These are phyloP conservation scores for Acacia acuminata DNA, from an alignment of 306 rosid genomes.

Conservation along the genomic window DNA sequence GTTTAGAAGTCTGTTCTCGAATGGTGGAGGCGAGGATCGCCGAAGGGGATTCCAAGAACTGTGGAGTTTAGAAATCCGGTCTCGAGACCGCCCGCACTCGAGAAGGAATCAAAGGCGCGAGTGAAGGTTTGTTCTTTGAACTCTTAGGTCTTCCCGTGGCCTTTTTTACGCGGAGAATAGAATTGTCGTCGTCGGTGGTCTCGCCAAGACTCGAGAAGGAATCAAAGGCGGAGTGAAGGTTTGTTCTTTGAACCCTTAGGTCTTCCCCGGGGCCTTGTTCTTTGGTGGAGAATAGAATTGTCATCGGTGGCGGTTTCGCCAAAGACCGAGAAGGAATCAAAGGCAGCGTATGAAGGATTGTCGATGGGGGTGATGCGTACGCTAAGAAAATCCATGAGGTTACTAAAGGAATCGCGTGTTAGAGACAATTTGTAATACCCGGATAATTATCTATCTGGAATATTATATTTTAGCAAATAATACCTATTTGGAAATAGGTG, in stretches of 20 bases:
- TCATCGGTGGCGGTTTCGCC: background rate
- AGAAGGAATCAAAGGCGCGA: no score
- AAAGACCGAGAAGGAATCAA: background rate
- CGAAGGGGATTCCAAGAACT: no score
- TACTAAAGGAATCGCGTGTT: background rate
- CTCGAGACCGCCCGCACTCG: no score
- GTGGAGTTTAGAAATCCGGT: background rate
- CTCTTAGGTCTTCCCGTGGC: conserved; percentile 73
- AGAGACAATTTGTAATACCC: no score
- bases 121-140: conserved; percentile 77
- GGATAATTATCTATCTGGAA: no score
- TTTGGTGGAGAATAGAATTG: background rate
- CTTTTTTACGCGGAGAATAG: conserved; percentile 20
- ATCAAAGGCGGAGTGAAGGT: conserved; percentile 8
- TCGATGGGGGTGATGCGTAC: background rate
- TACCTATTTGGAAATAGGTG: no score
- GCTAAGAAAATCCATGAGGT: background rate
- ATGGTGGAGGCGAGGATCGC: no score
- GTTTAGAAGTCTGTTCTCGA: background rate
- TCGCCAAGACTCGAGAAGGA: no score
- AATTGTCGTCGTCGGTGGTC: background rate
- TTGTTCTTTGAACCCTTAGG: conserved; percentile 82
- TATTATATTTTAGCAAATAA: no score
- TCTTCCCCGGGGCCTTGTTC: conserved; percentile 54
- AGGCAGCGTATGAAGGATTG: background rate